Percentiles rank a stretch among this genome's conserved stretches.
These are phyloP conservation scores for Trichoderma sp. DNA, from an alignment of 2,329 filamentous ascomycete species.

Conservation along the genomic window DNA sequence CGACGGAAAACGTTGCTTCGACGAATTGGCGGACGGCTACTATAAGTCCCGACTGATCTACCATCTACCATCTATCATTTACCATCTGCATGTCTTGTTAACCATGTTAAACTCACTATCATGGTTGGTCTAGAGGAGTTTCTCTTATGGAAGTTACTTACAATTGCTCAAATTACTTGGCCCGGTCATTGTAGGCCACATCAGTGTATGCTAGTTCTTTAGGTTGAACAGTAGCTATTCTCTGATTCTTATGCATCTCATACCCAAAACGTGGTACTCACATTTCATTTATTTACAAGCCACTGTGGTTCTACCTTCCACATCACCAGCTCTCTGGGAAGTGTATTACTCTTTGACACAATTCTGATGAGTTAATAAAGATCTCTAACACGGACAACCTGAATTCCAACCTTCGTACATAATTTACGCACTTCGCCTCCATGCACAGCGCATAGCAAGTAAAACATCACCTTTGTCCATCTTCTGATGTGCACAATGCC, in stretches of 20 bases:
- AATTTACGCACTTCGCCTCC: background rate
- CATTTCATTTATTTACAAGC: background rate
- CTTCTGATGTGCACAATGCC: constrained; percentile 34
- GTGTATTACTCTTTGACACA: background rate
- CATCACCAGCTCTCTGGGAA: background rate
- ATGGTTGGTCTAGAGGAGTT: background rate
- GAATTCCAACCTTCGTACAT: background rate
- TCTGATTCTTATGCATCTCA: background rate
- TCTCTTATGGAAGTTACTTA: background rate
- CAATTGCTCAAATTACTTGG: background rate
- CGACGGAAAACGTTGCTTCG: constrained; percentile 40
- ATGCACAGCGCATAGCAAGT: constrained; percentile 21
- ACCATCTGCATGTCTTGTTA: background rate
- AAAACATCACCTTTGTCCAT: constrained; percentile 40
- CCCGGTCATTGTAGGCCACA: background rate
- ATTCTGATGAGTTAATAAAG: background rate
- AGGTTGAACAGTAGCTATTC: background rate
- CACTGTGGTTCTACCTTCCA: background rate
- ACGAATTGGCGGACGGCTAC: constrained; percentile 38
- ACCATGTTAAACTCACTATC: background rate
- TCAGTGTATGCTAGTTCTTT: background rate
- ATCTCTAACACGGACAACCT: background rate
- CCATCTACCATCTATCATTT: background rate
- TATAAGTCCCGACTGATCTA: constrained; percentile 1
- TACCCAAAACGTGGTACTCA: background rate